Evolutionary conservation across 73 alveolate species (phyloP).

Genomic region (Tetrahymena thermophila): DNA sequence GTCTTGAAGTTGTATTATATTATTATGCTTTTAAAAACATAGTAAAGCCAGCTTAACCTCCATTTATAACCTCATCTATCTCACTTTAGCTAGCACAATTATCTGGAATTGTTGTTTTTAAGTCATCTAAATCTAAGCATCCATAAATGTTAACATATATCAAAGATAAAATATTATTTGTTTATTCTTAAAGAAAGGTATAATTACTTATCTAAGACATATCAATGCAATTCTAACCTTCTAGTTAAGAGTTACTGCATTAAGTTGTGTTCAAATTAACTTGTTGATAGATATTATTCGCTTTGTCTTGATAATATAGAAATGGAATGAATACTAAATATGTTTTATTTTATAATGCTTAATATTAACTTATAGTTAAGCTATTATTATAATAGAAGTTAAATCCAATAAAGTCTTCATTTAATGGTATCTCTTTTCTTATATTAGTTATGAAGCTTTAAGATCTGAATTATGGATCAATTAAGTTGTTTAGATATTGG

Average conservation of each 20-base stretch:
- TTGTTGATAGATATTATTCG: too few species aligned
- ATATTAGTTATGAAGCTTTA: too few species aligned
- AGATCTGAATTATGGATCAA: not conserved
- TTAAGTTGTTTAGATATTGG: not conserved
- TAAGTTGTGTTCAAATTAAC: too few species aligned
- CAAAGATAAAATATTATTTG: not conserved
- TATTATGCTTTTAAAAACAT: not conserved
- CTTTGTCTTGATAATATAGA: too few species aligned
- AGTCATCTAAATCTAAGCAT: not conserved
- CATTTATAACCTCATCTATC: not conserved
- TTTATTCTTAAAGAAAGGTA: not conserved
- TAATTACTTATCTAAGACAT: not conserved
- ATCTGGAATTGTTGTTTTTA: not conserved
- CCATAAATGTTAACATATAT: not conserved
- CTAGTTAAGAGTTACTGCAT: not conserved
- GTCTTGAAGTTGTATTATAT: not conserved
- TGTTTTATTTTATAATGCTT: too few species aligned
- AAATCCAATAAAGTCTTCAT: not conserved
- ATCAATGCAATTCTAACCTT: not conserved
- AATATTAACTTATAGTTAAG: not conserved
- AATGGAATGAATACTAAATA: too few species aligned
- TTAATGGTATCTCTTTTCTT: not conserved
- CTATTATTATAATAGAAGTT: not conserved
- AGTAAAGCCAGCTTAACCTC: not conserved
- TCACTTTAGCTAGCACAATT: not conserved